Percentiles rank a stretch among this genome's conserved stretches.
Conservation (phyloP, 116 monocot genomes). For the Dioscorea cayenensis region DNA sequence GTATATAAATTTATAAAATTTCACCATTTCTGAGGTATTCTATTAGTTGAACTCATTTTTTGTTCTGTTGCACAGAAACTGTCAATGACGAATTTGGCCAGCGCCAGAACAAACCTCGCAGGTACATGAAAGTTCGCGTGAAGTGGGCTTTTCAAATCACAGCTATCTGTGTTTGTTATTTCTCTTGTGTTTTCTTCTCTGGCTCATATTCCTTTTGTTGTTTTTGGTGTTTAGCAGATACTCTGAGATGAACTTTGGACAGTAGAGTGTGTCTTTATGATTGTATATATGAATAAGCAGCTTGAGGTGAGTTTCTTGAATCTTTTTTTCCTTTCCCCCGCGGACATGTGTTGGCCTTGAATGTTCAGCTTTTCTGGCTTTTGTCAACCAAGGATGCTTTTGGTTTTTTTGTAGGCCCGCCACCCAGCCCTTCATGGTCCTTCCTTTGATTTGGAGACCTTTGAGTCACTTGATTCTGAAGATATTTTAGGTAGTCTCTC, state of each 20-base stretch:
- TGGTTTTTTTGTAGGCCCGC: constrained; percentile 19
- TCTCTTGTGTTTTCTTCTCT: not conserved
- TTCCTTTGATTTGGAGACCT: constrained; percentile 35
- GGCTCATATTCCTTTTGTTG: not conserved
- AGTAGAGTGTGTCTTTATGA: constrained; percentile 37
- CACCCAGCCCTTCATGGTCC: constrained; percentile 38
- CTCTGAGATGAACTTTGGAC: constrained; percentile 94
- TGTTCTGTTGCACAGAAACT: constrained; percentile 26
- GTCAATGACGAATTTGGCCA: constrained; percentile 71
- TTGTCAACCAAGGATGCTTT: not conserved
- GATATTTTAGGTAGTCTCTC: constrained; percentile 20
- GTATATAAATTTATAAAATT: not conserved
- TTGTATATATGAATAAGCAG: constrained; percentile 46
- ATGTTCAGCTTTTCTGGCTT: not conserved
- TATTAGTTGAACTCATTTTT: not conserved
- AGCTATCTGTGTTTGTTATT: not conserved
- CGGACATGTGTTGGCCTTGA: not conserved
- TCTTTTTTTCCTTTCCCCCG: not conserved
- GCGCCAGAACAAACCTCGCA: constrained; percentile 88
- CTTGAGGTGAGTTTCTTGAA: constrained; percentile 23
- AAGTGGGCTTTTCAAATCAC: not conserved
- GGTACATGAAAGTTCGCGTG: constrained; percentile 26
- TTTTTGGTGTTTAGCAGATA: constrained; percentile 38
- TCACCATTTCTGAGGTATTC: not conserved
- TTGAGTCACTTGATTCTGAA: constrained; percentile 29